Percentiles rank a stretch among this genome's conserved stretches.
Evolutionary conservation across 305 asterid genomes (phyloP).

Genomic region (Fraxinus latifolia): DNA sequence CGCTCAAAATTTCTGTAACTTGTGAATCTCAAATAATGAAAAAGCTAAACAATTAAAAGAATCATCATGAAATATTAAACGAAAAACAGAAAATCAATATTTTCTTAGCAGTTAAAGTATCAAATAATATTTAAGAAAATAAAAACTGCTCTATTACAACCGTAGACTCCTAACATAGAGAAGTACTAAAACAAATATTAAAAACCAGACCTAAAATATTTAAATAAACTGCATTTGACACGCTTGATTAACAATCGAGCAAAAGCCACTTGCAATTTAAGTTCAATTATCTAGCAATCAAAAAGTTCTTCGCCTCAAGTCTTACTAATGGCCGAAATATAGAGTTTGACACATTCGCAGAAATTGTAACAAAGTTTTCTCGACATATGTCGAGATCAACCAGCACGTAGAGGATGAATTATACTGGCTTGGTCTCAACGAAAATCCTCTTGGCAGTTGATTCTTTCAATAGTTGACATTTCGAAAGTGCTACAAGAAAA

Average conservation of each 20-base stretch:
- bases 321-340: background rate
- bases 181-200: background rate
- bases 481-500: background rate
- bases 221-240: background rate
- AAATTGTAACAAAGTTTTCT: background rate
- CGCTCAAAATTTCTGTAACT: background rate
- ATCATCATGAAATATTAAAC: background rate
- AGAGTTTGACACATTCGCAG: background rate
- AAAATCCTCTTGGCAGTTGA: background rate
- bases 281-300: background rate
- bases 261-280: background rate
- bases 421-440: background rate
- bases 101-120: background rate
- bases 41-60: background rate
- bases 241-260: background rate
- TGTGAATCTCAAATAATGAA: background rate
- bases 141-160: background rate
- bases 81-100: background rate
- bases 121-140: background rate
- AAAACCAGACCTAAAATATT: background rate
- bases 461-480: background rate
- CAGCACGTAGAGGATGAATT: background rate
- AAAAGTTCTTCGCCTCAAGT: background rate
- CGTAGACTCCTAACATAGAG: background rate
- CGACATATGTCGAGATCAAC: background rate